phyloP scores from a whole-genome alignment of 352 stramenopile species.

The Phytophthora lateralis region DNA sequence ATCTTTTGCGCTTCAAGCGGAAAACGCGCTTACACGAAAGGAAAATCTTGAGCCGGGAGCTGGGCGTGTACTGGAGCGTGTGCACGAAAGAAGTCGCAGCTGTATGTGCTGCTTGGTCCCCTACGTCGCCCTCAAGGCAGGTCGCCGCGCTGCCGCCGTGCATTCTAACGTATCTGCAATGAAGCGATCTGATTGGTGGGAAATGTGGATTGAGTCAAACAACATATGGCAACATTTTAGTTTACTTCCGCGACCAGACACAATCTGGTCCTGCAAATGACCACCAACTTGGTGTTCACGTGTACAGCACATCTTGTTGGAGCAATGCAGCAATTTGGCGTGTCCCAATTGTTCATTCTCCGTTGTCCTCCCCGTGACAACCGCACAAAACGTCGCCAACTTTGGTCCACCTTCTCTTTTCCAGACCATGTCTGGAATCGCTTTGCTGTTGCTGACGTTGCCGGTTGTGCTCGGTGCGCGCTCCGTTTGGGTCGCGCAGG shows the following conservation, averaged over 20 bases:
- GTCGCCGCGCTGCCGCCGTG: slow-evolving; percentile 9
- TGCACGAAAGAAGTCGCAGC: slow-evolving; percentile 1
- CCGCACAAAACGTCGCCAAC: slow-evolving; percentile 8
- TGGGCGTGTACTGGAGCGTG: slow-evolving; percentile 49
- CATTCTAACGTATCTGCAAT: slow-evolving; percentile 11
- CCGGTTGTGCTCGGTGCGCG: background rate
- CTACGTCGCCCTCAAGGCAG: slow-evolving; percentile 11
- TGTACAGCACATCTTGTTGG: slow-evolving; percentile 20
- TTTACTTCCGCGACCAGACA: slow-evolving; percentile 5
- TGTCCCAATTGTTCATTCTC: slow-evolving; percentile 23
- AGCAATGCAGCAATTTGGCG: slow-evolving; percentile 8
- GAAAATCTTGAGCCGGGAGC: slow-evolving; percentile 69
- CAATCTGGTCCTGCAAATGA: too few species aligned
- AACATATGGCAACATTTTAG: slow-evolving; percentile 11
- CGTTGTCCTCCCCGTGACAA: slow-evolving; percentile 23
- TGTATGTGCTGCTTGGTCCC: background rate
- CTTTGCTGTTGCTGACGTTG: slow-evolving; percentile 10
- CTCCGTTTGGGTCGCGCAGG: slow-evolving; percentile 22
- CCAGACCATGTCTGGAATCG: slow-evolving; percentile 13
- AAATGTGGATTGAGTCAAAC: background rate
- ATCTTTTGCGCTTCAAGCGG: background rate
- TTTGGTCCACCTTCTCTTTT: slow-evolving; percentile 13
- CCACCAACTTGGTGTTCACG: background rate
- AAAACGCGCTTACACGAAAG: slow-evolving; percentile 54
- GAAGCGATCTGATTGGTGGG: slow-evolving; percentile 14